phyloP scores from a whole-genome alignment of 2,329 filamentous ascomycete species.

The Epicoccum nigrum region DNA sequence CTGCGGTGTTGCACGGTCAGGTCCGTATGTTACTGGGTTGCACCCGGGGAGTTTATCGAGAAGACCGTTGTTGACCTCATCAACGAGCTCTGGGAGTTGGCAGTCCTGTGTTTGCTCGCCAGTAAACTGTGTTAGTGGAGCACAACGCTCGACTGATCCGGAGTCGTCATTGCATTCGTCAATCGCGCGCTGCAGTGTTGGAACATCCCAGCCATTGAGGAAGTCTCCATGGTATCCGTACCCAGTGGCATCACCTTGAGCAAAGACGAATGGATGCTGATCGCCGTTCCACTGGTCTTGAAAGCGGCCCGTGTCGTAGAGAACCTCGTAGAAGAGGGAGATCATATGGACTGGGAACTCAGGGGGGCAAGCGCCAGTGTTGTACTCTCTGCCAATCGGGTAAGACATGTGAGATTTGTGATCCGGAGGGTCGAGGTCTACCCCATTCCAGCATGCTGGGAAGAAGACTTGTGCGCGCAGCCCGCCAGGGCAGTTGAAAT shows the following conservation, averaged over 20 bases:
- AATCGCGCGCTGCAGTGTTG: conserved; percentile 69
- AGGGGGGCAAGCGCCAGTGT: conserved; percentile 60
- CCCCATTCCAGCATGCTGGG: conserved; percentile 75
- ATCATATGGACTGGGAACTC: conserved; percentile 61
- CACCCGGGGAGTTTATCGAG: conserved; percentile 62
- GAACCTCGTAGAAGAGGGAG: conserved; percentile 64
- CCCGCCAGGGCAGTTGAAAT: conserved; percentile 66
- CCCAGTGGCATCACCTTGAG: conserved; percentile 73
- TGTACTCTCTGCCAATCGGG: conserved; percentile 54
- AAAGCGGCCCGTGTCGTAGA: conserved; percentile 59
- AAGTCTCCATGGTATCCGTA: conserved; percentile 76
- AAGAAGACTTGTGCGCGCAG: conserved; percentile 73
- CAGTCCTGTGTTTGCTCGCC: conserved; percentile 58
- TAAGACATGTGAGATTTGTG: conserved; percentile 69
- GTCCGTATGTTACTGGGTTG: conserved; percentile 56
- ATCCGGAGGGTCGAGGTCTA: conserved; percentile 61
- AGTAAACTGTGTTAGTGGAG: conserved; percentile 56
- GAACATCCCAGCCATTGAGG: conserved; percentile 71
- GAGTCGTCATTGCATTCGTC: conserved; percentile 64
- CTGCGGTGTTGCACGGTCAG: conserved; percentile 45
- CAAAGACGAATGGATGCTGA: conserved; percentile 61
- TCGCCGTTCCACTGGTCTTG: conserved; percentile 54
- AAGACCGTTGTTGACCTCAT: conserved; percentile 54
- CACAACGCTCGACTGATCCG: conserved; percentile 39
- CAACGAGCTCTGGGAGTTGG: conserved; percentile 53